phyloP scores from a whole-genome alignment of 2,329 filamentous ascomycete species.

The Fusarium tricinctum region DNA sequence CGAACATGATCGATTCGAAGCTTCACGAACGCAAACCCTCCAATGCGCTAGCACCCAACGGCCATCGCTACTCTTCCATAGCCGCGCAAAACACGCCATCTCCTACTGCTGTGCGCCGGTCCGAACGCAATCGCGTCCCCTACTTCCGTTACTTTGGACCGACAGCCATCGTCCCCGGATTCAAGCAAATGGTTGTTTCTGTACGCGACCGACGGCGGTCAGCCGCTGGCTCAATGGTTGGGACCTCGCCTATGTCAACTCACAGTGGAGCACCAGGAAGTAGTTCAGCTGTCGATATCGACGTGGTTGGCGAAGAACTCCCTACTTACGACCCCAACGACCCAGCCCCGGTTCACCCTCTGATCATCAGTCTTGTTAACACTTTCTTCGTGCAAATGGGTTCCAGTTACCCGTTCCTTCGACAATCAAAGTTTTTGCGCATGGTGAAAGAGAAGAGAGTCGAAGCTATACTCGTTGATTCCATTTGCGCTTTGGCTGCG shows the following conservation, averaged over 20 bases:
- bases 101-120: conserved; percentile 61
- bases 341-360: conserved; percentile 75
- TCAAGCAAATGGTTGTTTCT: conserved; percentile 91
- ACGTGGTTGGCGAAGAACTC: conserved; percentile 65
- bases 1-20: conserved; percentile 33
- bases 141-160: conserved; percentile 94
- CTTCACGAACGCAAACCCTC: conserved; percentile 21
- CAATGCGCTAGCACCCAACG: conserved; percentile 15
- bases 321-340: conserved; percentile 85
- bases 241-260: conserved; percentile 63
- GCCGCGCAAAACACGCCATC: conserved; percentile 54
- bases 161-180: conserved; percentile 90
- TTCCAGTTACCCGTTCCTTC: conserved; percentile 88
- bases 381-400: conserved; percentile 86
- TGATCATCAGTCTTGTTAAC: conserved; percentile 83
- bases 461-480: conserved; percentile 87
- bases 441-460: conserved; percentile 84
- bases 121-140: conserved; percentile 77
- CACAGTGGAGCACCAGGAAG: conserved; percentile 54
- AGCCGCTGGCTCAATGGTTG: conserved; percentile 69
- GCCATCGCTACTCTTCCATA: conserved; percentile 12
- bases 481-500: conserved; percentile 85
- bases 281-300: conserved; percentile 60
- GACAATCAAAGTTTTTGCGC: conserved; percentile 78
- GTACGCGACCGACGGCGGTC: conserved; percentile 76